Conservation (phyloP, 208 protist species). For the Angomonas ambiguus region DNA sequence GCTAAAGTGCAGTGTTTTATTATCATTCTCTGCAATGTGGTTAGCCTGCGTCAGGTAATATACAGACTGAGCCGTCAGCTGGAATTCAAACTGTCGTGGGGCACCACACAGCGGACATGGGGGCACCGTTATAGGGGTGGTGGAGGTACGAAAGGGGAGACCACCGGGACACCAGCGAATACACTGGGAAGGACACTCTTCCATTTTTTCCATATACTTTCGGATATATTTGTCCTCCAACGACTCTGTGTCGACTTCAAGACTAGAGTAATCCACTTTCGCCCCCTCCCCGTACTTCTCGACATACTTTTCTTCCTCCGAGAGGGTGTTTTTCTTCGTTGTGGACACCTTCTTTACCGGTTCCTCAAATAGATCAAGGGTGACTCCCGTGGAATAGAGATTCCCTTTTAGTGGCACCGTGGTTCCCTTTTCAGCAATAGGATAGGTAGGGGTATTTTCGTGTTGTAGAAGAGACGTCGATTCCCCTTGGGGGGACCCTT, state of each 20-base stretch:
- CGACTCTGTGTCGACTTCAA: constrained; percentile 74
- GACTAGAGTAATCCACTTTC: constrained; percentile 45
- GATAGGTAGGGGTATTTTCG: constrained; percentile 12
- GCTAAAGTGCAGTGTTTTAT: constrained; percentile 70
- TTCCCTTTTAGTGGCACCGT: constrained; percentile 28
- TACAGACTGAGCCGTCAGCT: constrained; percentile 74
- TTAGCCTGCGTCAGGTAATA: constrained; percentile 71
- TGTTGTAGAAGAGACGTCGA: not conserved
- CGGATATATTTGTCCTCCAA: constrained; percentile 50
- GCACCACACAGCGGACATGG: constrained; percentile 55
- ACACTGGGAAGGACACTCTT: constrained; percentile 68
- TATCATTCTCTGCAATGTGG: constrained; percentile 38
- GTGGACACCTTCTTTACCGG: constrained; percentile 16
- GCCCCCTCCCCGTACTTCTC: constrained; percentile 50
- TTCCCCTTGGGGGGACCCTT: not conserved
- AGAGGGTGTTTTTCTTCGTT: constrained; percentile 26
- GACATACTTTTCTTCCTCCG: constrained; percentile 50
- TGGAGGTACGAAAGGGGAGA: constrained; percentile 41
- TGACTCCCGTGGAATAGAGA: constrained; percentile 46
- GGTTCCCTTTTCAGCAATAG: constrained; percentile 27
- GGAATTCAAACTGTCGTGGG: constrained; percentile 65
- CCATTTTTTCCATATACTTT: constrained; percentile 78
- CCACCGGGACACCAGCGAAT: constrained; percentile 80
- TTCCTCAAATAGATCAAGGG: constrained; percentile 70
- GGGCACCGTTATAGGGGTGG: constrained; percentile 31